Evolutionary conservation across 768 basidiomycete genomes (phyloP).

Genomic region (Tricholoma hemisulphureum): DNA sequence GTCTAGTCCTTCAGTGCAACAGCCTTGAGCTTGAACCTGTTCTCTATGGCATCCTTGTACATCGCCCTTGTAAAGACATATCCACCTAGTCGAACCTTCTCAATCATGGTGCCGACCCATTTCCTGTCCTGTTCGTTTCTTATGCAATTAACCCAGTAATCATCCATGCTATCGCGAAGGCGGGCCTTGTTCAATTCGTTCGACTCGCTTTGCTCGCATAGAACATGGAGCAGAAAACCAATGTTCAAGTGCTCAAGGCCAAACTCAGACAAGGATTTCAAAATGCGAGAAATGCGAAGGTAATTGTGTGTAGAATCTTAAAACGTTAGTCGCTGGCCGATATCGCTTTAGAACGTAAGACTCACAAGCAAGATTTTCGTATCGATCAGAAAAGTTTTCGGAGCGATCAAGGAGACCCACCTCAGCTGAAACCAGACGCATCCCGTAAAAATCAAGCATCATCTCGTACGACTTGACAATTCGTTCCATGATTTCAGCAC

Average conservation of each 20-base stretch:
- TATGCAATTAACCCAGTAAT: slow-evolving; percentile 77
- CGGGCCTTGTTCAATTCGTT: slow-evolving; percentile 47
- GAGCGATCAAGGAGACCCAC: slow-evolving; percentile 61
- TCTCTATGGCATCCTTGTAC: slow-evolving; percentile 49
- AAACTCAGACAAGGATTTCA: slow-evolving; percentile 73
- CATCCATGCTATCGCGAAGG: slow-evolving; percentile 65
- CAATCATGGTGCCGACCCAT: slow-evolving; percentile 52
- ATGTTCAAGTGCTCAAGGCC: slow-evolving; percentile 63
- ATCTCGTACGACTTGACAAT: slow-evolving; percentile 61
- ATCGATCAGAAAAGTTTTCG: slow-evolving; percentile 50
- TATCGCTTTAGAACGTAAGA: slow-evolving; percentile 15
- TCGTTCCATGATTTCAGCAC: slow-evolving; percentile 46
- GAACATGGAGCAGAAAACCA: slow-evolving; percentile 66
- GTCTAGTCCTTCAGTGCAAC: slow-evolving; percentile 16
- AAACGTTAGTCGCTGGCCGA: not conserved
- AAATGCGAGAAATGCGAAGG: slow-evolving; percentile 72
- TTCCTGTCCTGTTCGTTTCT: slow-evolving; percentile 57
- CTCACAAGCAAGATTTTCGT: slow-evolving; percentile 67
- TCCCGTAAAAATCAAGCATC: slow-evolving; percentile 82
- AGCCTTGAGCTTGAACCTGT: slow-evolving; percentile 31
- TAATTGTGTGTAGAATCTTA: slow-evolving; percentile 74
- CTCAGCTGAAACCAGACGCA: slow-evolving; percentile 56
- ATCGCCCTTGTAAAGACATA: slow-evolving; percentile 56
- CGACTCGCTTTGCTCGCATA: slow-evolving; percentile 66
- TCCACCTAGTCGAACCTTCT: slow-evolving; percentile 44